Evolutionary conservation across 352 stramenopile genomes (phyloP).

Genomic region (Phytophthora macrochlamydospora): DNA sequence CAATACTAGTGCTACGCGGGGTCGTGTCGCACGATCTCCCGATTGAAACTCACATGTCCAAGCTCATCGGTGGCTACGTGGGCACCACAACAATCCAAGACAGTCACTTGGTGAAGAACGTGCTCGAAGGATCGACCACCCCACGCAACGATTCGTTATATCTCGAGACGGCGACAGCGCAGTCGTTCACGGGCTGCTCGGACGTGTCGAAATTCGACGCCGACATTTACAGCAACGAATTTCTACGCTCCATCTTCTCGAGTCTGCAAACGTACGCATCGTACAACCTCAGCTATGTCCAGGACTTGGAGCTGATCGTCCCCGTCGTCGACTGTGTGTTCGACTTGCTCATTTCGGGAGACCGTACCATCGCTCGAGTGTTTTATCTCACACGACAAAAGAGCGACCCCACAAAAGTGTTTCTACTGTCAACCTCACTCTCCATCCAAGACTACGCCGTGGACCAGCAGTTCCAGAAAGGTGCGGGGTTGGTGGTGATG

Average conservation of each 20-base stretch:
- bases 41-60: constrained; percentile 13
- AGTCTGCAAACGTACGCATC: constrained; percentile 15
- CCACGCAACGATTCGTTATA: constrained; percentile 38
- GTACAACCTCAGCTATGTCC: constrained; percentile 36
- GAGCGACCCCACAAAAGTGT: constrained; percentile 20
- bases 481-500: constrained; percentile 17
- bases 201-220: constrained; percentile 10
- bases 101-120: neutral
- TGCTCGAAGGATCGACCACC: constrained; percentile 7
- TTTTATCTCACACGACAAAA: constrained; percentile 33
- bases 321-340: constrained; percentile 49
- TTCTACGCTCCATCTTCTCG: constrained; percentile 30
- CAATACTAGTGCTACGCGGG: constrained; percentile 21
- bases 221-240: constrained; percentile 34
- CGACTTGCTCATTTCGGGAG: constrained; percentile 11
- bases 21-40: constrained; percentile 20
- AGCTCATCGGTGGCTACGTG: constrained; percentile 34
- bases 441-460: constrained; percentile 35
- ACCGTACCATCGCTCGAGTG: constrained; percentile 18
- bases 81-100: constrained; percentile 25
- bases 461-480: constrained; percentile 17
- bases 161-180: constrained; percentile 20
- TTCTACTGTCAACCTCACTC: constrained; percentile 29
- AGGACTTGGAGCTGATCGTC: constrained; percentile 34
- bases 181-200: constrained; percentile 24